phyloP scores from a whole-genome alignment of 2,329 filamentous ascomycete species.

The Gremmenia infestans region DNA sequence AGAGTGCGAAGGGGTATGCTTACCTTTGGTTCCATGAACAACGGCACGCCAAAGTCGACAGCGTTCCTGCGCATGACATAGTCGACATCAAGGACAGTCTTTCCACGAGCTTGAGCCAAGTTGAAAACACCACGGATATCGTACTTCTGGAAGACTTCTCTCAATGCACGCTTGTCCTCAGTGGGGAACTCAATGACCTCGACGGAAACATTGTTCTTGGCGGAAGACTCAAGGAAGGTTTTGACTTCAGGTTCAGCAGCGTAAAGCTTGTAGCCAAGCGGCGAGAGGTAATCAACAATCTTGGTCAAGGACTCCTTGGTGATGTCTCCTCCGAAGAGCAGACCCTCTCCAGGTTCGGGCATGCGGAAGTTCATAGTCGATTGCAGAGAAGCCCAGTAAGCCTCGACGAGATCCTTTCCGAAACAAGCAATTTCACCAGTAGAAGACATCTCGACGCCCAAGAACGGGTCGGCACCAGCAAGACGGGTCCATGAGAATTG shows the following conservation, averaged over 20 bases:
- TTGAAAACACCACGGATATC: conserved; percentile 96
- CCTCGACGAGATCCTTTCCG: conserved; percentile 90
- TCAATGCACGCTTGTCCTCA: conserved; percentile 88
- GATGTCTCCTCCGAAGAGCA: conserved; percentile 86
- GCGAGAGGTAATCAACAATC: conserved; percentile 81
- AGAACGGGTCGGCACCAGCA: conserved; percentile 92
- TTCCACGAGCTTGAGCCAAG: conserved; percentile 76
- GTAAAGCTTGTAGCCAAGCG: conserved; percentile 91
- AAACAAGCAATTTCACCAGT: conserved; percentile 99
- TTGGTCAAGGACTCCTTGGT: conserved; percentile 64
- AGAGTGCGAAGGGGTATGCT: conserved; percentile 31
- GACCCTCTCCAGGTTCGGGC: conserved; percentile 88
- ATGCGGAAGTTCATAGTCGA: conserved; percentile 99
- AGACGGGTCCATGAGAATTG: conserved; percentile 99
- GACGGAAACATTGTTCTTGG: conserved; percentile 64
- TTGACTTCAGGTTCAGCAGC: conserved; percentile 81
- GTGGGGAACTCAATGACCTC: conserved; percentile 96
- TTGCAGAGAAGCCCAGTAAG: conserved; percentile 95
- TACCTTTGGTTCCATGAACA: conserved; percentile 99
- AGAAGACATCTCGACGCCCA: conserved; percentile 95
- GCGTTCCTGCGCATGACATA: conserved; percentile 98
- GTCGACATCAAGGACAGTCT: conserved; percentile 83
- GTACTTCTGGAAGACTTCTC: conserved; percentile 95
- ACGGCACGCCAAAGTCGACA: conserved; percentile 93
- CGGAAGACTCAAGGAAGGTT: conserved; percentile 68